Evolutionary conservation across 371 early-diverging fungal species (phyloP).

Genomic region (Mortierella sp.): DNA sequence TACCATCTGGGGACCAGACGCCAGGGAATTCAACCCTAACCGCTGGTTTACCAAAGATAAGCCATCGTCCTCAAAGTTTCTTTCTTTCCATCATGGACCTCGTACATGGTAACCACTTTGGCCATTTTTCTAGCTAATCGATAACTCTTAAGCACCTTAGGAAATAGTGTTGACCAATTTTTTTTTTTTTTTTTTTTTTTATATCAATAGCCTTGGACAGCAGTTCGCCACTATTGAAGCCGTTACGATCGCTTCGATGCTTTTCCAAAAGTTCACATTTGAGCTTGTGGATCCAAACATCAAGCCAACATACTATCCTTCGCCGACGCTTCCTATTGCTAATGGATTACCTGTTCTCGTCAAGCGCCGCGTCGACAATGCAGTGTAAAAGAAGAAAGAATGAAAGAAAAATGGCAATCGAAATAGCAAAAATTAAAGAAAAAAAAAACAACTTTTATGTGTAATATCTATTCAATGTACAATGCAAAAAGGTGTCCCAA

Average conservation of each 20-base stretch:
- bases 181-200: not conserved
- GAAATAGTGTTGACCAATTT: not conserved
- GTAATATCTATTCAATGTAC: not conserved
- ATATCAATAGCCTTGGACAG: slow-evolving; percentile 59
- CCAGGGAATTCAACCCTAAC: slow-evolving; percentile 69
- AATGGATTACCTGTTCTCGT: slow-evolving; percentile 35
- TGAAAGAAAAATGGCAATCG: not conserved
- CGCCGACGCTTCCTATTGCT: slow-evolving; percentile 60
- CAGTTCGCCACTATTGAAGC: slow-evolving; percentile 71
- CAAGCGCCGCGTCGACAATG: slow-evolving; percentile 16
- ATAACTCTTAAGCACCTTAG: no score
- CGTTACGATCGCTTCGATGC: slow-evolving; percentile 60
- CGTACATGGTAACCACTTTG: slow-evolving; percentile 33
- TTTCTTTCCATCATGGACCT: slow-evolving; percentile 43
- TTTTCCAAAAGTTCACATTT: slow-evolving; percentile 64
- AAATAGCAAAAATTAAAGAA: not conserved
- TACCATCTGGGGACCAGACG: slow-evolving; percentile 75
- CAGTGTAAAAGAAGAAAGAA: slow-evolving; percentile 1
- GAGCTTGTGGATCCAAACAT: slow-evolving; percentile 45
- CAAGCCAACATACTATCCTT: slow-evolving; percentile 56
- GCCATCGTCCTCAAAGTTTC: slow-evolving; percentile 39
- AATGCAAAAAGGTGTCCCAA: slow-evolving; percentile 5
- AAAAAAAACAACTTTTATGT: not conserved
- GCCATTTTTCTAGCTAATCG: not conserved
- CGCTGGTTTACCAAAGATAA: slow-evolving; percentile 69